Conservation (phyloP, 2,329 filamentous ascomycete genomes). For the Dothiorella sarmentorum region DNA sequence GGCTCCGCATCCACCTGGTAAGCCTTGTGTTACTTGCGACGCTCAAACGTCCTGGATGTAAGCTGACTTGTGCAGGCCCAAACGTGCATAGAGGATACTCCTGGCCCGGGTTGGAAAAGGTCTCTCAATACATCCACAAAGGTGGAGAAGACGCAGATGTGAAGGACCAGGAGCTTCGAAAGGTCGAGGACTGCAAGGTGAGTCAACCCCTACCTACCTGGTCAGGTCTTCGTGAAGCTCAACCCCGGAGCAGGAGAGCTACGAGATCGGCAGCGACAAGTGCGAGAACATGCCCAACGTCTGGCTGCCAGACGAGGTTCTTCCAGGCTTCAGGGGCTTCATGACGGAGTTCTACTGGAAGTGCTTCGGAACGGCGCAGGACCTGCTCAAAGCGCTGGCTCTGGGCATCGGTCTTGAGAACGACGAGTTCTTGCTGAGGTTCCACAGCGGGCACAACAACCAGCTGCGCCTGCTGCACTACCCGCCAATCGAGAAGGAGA, state of each 20-base stretch:
- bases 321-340: conserved; percentile 47
- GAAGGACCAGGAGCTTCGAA: conserved; percentile 42
- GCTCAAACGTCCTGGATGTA: not conserved
- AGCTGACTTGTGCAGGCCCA: conserved; percentile 24
- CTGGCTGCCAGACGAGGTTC: conserved; percentile 45
- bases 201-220: not conserved
- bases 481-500: conserved; percentile 45
- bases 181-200: conserved; percentile 53
- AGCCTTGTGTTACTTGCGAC: too few relatives aligned
- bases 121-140: conserved; percentile 42
- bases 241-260: conserved; percentile 31
- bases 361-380: conserved; percentile 42
- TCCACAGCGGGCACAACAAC: conserved; percentile 56
- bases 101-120: conserved; percentile 52
- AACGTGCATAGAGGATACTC: conserved; percentile 55
- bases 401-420: conserved; percentile 47
- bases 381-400: conserved; percentile 47
- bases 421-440: conserved; percentile 44
- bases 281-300: conserved; percentile 42
- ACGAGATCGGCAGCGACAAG: conserved; percentile 47
- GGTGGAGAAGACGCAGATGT: conserved; percentile 40
- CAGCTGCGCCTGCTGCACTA: conserved; percentile 62
- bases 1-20: conserved; percentile 48
- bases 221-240: not conserved
- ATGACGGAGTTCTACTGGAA: conserved; percentile 51